Conservation (phyloP, 2,329 filamentous ascomycete species). For the Aspergillus melleus region DNA sequence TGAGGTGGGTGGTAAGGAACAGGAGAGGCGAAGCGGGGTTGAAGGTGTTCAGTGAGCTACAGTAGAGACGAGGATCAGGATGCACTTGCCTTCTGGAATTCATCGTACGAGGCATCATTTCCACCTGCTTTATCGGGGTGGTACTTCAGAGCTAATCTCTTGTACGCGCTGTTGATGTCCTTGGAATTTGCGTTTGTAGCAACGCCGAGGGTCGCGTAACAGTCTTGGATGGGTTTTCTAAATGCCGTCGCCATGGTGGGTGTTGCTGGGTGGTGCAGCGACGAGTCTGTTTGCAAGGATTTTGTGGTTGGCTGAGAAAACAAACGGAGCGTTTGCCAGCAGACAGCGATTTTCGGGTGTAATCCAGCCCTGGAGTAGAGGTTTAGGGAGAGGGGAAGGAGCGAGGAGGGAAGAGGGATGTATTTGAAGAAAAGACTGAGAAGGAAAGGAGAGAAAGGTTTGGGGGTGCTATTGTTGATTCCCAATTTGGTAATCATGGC, state of each 20-base stretch:
- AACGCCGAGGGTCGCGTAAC: slow-evolving; percentile 32
- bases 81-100: slow-evolving; percentile 27
- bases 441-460: not conserved
- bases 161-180: slow-evolving; percentile 37
- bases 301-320: not conserved
- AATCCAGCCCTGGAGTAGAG: not conserved
- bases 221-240: slow-evolving; percentile 19
- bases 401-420: not conserved
- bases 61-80: not conserved
- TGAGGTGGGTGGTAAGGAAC: not conserved
- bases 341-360: not conserved
- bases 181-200: slow-evolving; percentile 23
- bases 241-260: slow-evolving; percentile 2
- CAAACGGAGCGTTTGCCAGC: not conserved
- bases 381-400: not conserved
- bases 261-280: not conserved
- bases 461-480: not conserved
- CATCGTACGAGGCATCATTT: slow-evolving; percentile 5
- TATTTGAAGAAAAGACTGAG: not conserved
- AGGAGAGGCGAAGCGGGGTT: not conserved
- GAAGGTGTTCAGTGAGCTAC: not conserved
- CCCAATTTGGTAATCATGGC: not conserved
- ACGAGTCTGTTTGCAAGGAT: not conserved
- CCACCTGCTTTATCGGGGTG: slow-evolving; percentile 35
- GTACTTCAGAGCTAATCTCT: slow-evolving; percentile 33